Base-by-base conservation (phyloP, 495 filamentous ascomycete genomes). In the Thermothielavioides terrestris region DNA sequence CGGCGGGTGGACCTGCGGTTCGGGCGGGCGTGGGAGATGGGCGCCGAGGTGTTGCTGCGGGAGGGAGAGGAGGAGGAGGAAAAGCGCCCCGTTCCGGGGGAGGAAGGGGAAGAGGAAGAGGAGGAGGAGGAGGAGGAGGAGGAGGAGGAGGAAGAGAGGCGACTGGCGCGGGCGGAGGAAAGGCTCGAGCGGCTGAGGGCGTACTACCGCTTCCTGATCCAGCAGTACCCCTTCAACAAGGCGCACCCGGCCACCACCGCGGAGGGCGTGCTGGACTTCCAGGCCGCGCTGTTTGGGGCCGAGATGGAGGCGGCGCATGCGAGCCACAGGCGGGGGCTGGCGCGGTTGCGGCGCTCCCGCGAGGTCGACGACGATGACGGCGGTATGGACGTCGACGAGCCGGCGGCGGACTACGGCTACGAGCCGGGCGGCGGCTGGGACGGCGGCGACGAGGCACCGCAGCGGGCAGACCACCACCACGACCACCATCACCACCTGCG, bases 11-110 rank as follows among this genome's bases (percentile, higher is more conserved):
- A 76, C 21, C 32, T 74, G 46, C 56, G 70, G 17, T 49, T 42
- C 1, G 55, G 65, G 15, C 42, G 68, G 41, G 55, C 60, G 20
- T 76, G 72, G 72, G 62, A 65, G 17, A 17, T 72, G 15, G 71
- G 72, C 0, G 62, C 65, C 0, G 70, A 74, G 60, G 62, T 74
- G 17, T 54, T 76, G 6, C 57, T 68, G 57, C 52, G 69, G 11
- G 64, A 66, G 23, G 65, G 65, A n/a, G 68, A 70, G 47, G 26
- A 6, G 10, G 30, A 25, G 12, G 14, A 37, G 6, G 27, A 21
- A n/a, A 15, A 41, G 17, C 20, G 37, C 17, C 27, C 3, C 6
- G 22, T 22, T 18, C 1, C n/a, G 10, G 21, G 28, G 12, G 28
- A 14, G 20, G 20, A 37, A 15, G 23, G 4, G 11, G 18, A 46